A percentile compares a stretch with the other conserved stretches of the same genome.
These are phyloP conservation scores for Aspergillus saccharolyticus DNA, from an alignment of 495 filamentous ascomycete species.

Conservation along the genomic window DNA sequence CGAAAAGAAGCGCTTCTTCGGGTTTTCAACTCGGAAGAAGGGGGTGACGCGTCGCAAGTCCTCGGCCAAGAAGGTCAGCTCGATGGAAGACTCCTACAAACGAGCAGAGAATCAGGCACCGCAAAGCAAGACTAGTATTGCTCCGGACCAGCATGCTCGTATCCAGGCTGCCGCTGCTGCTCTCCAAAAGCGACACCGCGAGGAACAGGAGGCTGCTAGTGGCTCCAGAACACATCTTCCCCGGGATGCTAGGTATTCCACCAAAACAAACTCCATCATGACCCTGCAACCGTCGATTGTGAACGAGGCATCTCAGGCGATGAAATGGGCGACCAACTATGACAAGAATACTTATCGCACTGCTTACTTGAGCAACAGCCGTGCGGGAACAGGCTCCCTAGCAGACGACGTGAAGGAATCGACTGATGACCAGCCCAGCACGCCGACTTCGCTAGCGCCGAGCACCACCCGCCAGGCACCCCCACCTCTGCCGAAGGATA, in stretches of 20 bases:
- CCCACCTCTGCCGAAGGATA: constrained; percentile 27
- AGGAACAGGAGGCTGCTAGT: constrained; percentile 47
- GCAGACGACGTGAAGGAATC: constrained; percentile 20
- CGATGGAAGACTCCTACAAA: constrained; percentile 49
- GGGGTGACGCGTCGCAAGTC: constrained; percentile 66
- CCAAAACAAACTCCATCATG: constrained; percentile 86
- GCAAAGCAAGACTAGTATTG: constrained; percentile 82
- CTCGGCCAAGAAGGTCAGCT: constrained; percentile 45
- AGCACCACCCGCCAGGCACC: constrained; percentile 27
- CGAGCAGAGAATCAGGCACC: constrained; percentile 43
- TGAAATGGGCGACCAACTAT: constrained; percentile 78
- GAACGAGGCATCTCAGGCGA: constrained; percentile 82
- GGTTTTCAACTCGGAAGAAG: constrained; percentile 68
- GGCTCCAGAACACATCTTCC: constrained; percentile 20
- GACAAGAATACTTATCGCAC: constrained; percentile 79
- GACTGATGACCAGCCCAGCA: constrained; percentile 10
- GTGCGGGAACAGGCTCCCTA: constrained; percentile 57
- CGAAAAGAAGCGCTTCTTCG: constrained; percentile 89
- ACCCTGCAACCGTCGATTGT: constrained; percentile 83
- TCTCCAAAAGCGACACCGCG: constrained; percentile 64
- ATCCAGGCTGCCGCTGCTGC: constrained; percentile 85
- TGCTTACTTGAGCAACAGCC: constrained; percentile 70
- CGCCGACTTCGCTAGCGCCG: constrained; percentile 11
- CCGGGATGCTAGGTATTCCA: constrained; percentile 48
- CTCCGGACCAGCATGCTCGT: constrained; percentile 83